Base-by-base conservation (phyloP, 108 stramenopile species). In the Bacterosira constricta region DNA sequence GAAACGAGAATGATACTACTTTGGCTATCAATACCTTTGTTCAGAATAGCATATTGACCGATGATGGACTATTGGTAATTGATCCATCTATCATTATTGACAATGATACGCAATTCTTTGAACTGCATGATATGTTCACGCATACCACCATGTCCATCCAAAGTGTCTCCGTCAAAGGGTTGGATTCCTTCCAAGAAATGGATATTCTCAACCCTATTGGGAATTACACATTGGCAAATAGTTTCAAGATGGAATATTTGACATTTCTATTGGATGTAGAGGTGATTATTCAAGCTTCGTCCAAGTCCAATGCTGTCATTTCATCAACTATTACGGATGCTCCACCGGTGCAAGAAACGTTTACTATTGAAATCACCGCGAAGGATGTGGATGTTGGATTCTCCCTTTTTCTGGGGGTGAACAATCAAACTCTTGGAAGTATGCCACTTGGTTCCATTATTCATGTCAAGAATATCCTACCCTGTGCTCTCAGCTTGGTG, bases 401-500 rank as follows among this genome's bases (percentile, higher is more conserved):
- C 20, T 70, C 83, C 29, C 29, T 81, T 20, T 68, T 66, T 15
- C 25, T 88, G 10, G 85, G 71, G 3, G 41, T 84, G n/a, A 81
- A 84, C 64, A 42, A 46, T 4, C 65, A 79, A 34, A 36, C 34
- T 5, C 42, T 88, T 9, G 75, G 75, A 1, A 49, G 74, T 3
- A 34, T 84, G 27, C 57, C 64, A 47, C 34, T 85, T 9, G 71
- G 77, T 26, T 84, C 88, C 2, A 53, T 91, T n/a, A 56, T 91
- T 32, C 37, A 73, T 1, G 30, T 86, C 23, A 51, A 69, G 20
- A 77, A 81, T 15, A 73, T 91, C 29, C 55, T 87, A 23, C 85
- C 86, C 12, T 91, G 90, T 45, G 10, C 87, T 6, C 56, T 84
- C 26, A 79, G 80, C 35, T 65, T 82, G 13, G 77, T 84, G 4